A percentile compares a stretch with the other conserved stretches of the same genome.
These are phyloP conservation scores for Monosporozyma unispora DNA, from an alignment of 805 yeast species.

Conservation along the genomic window DNA sequence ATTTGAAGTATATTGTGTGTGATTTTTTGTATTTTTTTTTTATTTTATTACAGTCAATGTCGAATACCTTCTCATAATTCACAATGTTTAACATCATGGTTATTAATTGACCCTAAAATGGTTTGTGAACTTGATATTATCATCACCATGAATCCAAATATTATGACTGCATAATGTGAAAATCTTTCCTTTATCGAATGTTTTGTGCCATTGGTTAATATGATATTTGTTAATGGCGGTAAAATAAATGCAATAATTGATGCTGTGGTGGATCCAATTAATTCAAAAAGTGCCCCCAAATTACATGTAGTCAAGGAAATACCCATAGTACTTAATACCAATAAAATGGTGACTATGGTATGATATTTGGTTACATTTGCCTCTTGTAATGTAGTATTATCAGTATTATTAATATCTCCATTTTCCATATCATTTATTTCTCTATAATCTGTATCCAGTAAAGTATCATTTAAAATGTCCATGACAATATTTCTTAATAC, in stretches of 20 bases:
- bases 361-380: slow-evolving; percentile 41
- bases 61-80: slow-evolving; percentile 19
- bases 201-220: slow-evolving; percentile 44
- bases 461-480: slow-evolving; percentile 23
- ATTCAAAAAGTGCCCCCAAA: slow-evolving; percentile 78
- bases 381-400: not conserved
- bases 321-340: slow-evolving; percentile 62
- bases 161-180: slow-evolving; percentile 52
- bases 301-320: slow-evolving; percentile 77
- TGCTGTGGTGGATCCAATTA: slow-evolving; percentile 90
- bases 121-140: slow-evolving; percentile 73
- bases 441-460: slow-evolving; percentile 22
- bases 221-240: slow-evolving; percentile 77
- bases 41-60: too few relatives aligned
- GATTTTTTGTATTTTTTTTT: too few relatives aligned
- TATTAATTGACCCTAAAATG: slow-evolving; percentile 37
- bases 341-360: slow-evolving; percentile 45
- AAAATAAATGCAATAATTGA: slow-evolving; percentile 85
- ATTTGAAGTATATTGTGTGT: too few relatives aligned
- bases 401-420: not conserved
- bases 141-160: slow-evolving; percentile 73
- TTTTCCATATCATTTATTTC: not conserved
- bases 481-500: slow-evolving; percentile 82
- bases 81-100: slow-evolving; percentile 43
- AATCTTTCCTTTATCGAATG: slow-evolving; percentile 34